phyloP scores from a whole-genome alignment of 2,329 filamentous ascomycete genomes.

The Hymenoscyphus occultus region DNA sequence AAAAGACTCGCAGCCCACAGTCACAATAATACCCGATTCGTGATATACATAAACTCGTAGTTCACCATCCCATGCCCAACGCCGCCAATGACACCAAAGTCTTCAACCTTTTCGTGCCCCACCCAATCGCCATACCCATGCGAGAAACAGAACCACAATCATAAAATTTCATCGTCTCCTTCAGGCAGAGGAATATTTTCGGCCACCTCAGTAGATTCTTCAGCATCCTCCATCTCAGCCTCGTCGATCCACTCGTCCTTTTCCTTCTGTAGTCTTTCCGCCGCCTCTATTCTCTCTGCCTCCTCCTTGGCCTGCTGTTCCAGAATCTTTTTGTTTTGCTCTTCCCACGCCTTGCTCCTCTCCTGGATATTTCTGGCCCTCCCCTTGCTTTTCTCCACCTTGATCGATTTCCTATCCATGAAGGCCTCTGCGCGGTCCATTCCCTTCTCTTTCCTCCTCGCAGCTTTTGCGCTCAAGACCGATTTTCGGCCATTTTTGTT shows the following conservation, averaged over 20 bases:
- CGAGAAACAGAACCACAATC: slow-evolving; percentile 2
- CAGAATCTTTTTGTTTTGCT: slow-evolving; percentile 49
- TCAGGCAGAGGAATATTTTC: slow-evolving; percentile 13
- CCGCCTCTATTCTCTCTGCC: slow-evolving; percentile 25
- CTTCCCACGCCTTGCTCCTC: slow-evolving; percentile 55
- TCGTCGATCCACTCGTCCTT: slow-evolving; percentile 21
- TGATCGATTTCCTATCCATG: slow-evolving; percentile 55
- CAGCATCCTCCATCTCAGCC: slow-evolving; percentile 20
- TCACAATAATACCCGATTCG: neutral
- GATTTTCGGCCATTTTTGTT: slow-evolving; percentile 53
- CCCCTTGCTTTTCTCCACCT: slow-evolving; percentile 54
- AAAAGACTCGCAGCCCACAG: neutral
- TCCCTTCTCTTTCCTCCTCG: slow-evolving; percentile 54
- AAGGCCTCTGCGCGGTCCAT: slow-evolving; percentile 59
- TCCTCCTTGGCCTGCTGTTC: slow-evolving; percentile 30
- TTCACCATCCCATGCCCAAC: neutral
- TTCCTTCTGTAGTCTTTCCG: slow-evolving; percentile 27
- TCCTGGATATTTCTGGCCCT: slow-evolving; percentile 47
- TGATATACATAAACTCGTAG: neutral
- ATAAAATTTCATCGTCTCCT: slow-evolving; percentile 10
- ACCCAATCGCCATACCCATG: neutral
- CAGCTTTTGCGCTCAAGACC: slow-evolving; percentile 53
- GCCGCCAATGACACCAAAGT: neutral
- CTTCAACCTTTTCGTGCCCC: neutral
- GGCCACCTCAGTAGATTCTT: slow-evolving; percentile 7